A percentile compares a stretch with the other conserved stretches of the same genome.
phyloP scores from a whole-genome alignment of 768 basidiomycete genomes.

The Galerina sulciceps region DNA sequence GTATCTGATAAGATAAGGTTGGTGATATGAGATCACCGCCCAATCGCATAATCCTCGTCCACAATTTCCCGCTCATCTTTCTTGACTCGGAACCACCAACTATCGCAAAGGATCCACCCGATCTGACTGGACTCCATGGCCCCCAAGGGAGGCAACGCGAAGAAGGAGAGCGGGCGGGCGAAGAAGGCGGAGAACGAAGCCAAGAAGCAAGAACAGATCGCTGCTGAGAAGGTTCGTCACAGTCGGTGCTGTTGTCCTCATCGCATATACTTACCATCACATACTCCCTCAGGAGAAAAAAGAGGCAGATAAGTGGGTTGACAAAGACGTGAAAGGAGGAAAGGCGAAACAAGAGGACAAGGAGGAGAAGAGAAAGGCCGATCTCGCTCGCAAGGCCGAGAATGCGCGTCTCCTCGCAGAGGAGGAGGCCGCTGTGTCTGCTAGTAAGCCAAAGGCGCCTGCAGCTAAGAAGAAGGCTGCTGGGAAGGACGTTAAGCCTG shows the following conservation, averaged over 20 bases:
- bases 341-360: slow-evolving; percentile 71
- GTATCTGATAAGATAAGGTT: slow-evolving; percentile 8
- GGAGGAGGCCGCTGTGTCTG: slow-evolving; percentile 69
- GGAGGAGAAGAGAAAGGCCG: slow-evolving; percentile 81
- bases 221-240: slow-evolving; percentile 58
- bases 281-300: slow-evolving; percentile 59
- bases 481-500: slow-evolving; percentile 52
- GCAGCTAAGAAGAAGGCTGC: slow-evolving; percentile 68
- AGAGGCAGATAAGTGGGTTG: slow-evolving; percentile 71
- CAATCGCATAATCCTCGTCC: no score
- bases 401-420: slow-evolving; percentile 84
- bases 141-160: slow-evolving; percentile 87
- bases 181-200: slow-evolving; percentile 92
- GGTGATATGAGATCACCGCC: background rate
- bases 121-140: slow-evolving; percentile 53
- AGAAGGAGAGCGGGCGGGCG: slow-evolving; percentile 89
- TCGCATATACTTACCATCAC: background rate
- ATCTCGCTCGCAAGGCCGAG: slow-evolving; percentile 86
- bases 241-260: background rate
- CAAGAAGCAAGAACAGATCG: slow-evolving; percentile 71
- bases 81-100: no score
- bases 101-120: slow-evolving; percentile 1
- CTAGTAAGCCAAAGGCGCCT: slow-evolving; percentile 66
- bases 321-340: slow-evolving; percentile 60
- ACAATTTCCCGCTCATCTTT: no score